A percentile compares a stretch with the other conserved stretches of the same genome.
Conservation (phyloP, 176 grass and related monocot genomes). For the Elymus sibiricus region DNA sequence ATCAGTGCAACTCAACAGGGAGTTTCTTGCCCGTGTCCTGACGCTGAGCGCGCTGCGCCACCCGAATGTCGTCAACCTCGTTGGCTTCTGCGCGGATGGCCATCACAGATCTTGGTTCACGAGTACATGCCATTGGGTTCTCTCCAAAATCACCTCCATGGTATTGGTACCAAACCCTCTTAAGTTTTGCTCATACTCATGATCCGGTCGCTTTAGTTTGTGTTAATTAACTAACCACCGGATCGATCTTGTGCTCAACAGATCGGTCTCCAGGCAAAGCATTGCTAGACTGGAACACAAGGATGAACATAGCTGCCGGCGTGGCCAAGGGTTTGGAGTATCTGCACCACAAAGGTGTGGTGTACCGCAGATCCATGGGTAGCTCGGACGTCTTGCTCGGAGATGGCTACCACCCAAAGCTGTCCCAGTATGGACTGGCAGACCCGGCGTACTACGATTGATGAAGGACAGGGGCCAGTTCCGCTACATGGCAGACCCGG, state of each 20-base stretch:
- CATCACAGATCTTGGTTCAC: not conserved
- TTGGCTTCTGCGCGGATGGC: not conserved
- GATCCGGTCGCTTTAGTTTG: not conserved
- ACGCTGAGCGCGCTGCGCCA: not conserved
- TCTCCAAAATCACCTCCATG: not conserved
- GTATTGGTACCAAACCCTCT: not conserved
- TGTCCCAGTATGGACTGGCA: not conserved
- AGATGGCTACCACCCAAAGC: not conserved
- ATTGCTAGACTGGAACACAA: not conserved
- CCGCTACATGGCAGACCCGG: not conserved
- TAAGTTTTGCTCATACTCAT: too few relatives aligned
- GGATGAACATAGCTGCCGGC: not conserved
- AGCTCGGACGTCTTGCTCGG: not conserved
- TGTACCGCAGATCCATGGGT: not conserved
- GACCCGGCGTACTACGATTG: not conserved
- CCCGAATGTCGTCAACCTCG: not conserved
- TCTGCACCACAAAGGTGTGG: not conserved
- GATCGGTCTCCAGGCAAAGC: not conserved
- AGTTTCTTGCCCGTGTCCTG: not conserved
- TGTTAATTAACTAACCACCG: not conserved
- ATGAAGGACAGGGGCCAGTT: not conserved
- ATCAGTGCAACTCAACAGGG: not conserved
- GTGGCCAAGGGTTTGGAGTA: not conserved
- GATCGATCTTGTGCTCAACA: not conserved
- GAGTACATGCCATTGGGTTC: not conserved